Conservation (phyloP, 768 basidiomycete genomes). For the Serendipita vermifera region DNA sequence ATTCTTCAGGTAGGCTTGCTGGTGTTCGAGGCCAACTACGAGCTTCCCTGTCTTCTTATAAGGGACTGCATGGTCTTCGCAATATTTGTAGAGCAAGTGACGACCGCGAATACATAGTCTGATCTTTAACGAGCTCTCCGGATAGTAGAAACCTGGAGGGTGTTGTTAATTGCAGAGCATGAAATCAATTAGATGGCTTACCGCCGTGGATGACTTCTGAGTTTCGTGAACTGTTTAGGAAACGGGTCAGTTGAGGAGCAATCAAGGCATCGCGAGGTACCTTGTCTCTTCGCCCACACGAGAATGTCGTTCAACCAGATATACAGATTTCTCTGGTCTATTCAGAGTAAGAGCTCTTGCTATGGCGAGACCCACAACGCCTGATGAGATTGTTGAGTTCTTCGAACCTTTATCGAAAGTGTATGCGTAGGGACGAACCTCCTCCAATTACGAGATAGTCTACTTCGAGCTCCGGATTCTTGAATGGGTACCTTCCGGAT, state of each 20-base stretch:
- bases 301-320: conserved; percentile 65
- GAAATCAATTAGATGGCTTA: conserved; percentile 19
- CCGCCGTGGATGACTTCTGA: conserved; percentile 93
- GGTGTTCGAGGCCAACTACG: conserved; percentile 61
- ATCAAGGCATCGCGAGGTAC: conserved; percentile 24
- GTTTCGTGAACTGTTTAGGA: conserved; percentile 84
- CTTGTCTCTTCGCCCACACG: conserved; percentile 78
- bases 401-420: neutral
- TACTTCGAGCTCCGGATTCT: conserved; percentile 57
- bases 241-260: neutral
- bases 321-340: conserved; percentile 58
- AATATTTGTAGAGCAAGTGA: conserved; percentile 68
- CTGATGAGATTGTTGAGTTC: conserved; percentile 25
- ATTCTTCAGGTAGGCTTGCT: conserved; percentile 54
- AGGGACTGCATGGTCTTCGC: conserved; percentile 47
- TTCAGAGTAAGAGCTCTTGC: conserved; percentile 56
- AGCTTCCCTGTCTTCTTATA: conserved; percentile 75
- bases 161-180: neutral
- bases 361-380: conserved; percentile 76
- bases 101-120: conserved; percentile 76
- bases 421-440: conserved; percentile 39
- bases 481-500: conserved; percentile 44
- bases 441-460: conserved; percentile 85
- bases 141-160: conserved; percentile 66
- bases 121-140: conserved; percentile 70